These are phyloP conservation scores for Aspergillus fumigatus DNA, from an alignment of 2,329 filamentous ascomycete species.

Conservation along the genomic window DNA sequence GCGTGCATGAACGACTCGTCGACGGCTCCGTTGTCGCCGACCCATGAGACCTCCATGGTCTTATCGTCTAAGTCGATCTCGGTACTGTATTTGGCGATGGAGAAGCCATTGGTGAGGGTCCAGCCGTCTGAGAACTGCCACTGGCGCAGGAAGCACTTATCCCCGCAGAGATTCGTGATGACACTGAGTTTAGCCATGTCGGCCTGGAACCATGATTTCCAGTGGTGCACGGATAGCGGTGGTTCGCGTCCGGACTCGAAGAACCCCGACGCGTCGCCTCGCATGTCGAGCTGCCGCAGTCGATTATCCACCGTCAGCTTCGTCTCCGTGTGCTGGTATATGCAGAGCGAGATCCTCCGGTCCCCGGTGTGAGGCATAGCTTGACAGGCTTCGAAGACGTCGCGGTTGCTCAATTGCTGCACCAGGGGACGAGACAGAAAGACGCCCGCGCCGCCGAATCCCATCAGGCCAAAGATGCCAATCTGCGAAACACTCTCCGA, in stretches of 20 bases:
- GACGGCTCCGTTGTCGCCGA: conserved; percentile 39
- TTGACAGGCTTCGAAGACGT: conserved; percentile 48
- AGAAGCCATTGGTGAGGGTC: conserved; percentile 58
- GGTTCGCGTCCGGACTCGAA: conserved; percentile 52
- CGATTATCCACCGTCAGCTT: conserved; percentile 53
- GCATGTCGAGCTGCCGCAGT: conserved; percentile 56
- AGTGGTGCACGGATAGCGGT: conserved; percentile 59
- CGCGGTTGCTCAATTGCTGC: conserved; percentile 39
- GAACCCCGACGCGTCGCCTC: conserved; percentile 53
- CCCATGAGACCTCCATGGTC: conserved; percentile 52
- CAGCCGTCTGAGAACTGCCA: conserved; percentile 45
- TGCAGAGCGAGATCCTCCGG: conserved; percentile 54
- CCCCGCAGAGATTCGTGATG: conserved; percentile 51
- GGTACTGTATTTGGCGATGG: conserved; percentile 49
- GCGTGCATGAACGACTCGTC: conserved; percentile 48
- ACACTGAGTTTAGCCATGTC: conserved; percentile 49
- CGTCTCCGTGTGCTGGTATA: conserved; percentile 52
- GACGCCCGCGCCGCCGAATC: conserved; percentile 57
- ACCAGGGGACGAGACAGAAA: conserved; percentile 55
- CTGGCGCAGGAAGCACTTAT: conserved; percentile 53
- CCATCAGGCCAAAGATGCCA: conserved; percentile 53
- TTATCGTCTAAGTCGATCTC: conserved; percentile 43
- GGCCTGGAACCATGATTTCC: conserved; percentile 56
- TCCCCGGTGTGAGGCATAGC: conserved; percentile 48
- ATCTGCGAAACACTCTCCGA: conserved; percentile 55